Base-by-base conservation (phyloP, 2,329 filamentous ascomycete genomes). In the Penicillium fuscoglaucum region DNA sequence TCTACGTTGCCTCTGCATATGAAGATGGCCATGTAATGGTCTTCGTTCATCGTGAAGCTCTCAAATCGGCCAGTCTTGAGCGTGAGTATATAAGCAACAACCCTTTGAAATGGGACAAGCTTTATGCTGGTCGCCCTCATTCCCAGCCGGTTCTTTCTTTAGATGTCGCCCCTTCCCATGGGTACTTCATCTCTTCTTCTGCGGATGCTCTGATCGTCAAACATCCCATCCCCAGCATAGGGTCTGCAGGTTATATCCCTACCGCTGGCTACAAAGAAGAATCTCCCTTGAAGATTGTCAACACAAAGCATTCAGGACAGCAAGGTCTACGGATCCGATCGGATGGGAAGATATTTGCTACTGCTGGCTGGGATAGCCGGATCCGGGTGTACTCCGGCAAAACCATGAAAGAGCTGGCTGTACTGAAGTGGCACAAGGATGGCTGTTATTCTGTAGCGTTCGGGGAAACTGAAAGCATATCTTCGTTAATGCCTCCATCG, bases 401-500 rank as follows among this genome's bases (percentile, higher is more conserved):
- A 74, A 89, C 87, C 0, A 82, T 98, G 80, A 90, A 88, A 69
- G 93, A 98, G 74, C 76, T 98, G 12, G 95, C 93, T 0, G 91
- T 97, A 55, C 78, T 98, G 62, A 96, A 96, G 75, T 98, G 93
- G 93, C 95, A 98, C 75, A 87, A 89, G 66, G 88, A 90, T 33
- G 93, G 93, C 1, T 93, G 91, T 63, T 97, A 95, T 76, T 85
- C 90, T 4, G 83, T 90, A 19, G 87, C 86, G 0, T 96, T 98
- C 78, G 87, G 82, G 0, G 67, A 77, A 2, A 65, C 84, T 2
- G 15, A 31, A 28, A 12, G 5, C 6, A 13, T 12, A 1, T 37
- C 10, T 26, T 40, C 55, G 31, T 21, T 33, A 10, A 26, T 35
- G 41, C 9, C 43, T 39, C 47, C 40, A n/a, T n/a, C 45, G 6